phyloP scores from a whole-genome alignment of 495 filamentous ascomycete genomes.

The Hypoxylon trugodes region DNA sequence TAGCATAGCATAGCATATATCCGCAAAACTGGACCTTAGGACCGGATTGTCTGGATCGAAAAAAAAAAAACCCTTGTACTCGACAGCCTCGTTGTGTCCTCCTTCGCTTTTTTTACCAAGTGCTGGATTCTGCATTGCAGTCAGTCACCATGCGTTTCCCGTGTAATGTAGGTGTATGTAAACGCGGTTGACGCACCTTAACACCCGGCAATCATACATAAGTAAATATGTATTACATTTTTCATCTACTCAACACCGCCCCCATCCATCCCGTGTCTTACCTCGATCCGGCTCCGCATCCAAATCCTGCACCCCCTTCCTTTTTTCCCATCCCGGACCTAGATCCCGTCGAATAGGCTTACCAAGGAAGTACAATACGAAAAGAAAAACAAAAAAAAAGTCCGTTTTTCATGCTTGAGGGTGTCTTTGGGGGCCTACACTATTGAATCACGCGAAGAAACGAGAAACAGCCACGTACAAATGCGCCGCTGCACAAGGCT shows the following conservation, averaged over 20 bases:
- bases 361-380: too few relatives aligned
- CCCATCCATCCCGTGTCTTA: not conserved
- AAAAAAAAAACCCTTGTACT: too few relatives aligned
- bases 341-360: slow-evolving; percentile 23
- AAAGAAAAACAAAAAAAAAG: too few relatives aligned
- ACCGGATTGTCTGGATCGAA: too few relatives aligned
- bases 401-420: too few relatives aligned
- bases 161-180: too few relatives aligned
- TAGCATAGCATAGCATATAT: slow-evolving; percentile 22
- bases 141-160: too few relatives aligned
- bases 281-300: not conserved
- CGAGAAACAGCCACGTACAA: slow-evolving; percentile 29
- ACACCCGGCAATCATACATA: slow-evolving; percentile 24
- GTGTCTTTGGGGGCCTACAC: too few relatives aligned
- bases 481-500: slow-evolving; percentile 25
- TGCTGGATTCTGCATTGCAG: slow-evolving; percentile 23
- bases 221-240: not conserved
- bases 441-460: slow-evolving; percentile 23
- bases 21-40: too few relatives aligned
- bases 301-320: not conserved
- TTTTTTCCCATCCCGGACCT: not conserved
- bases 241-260: not conserved
- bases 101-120: not conserved
- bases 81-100: slow-evolving; percentile 12
- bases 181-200: slow-evolving; percentile 14